A percentile compares a stretch with the other conserved stretches of the same genome.
These are phyloP conservation scores for Solanum arcanum DNA, from an alignment of 257 asterid species.

Conservation along the genomic window DNA sequence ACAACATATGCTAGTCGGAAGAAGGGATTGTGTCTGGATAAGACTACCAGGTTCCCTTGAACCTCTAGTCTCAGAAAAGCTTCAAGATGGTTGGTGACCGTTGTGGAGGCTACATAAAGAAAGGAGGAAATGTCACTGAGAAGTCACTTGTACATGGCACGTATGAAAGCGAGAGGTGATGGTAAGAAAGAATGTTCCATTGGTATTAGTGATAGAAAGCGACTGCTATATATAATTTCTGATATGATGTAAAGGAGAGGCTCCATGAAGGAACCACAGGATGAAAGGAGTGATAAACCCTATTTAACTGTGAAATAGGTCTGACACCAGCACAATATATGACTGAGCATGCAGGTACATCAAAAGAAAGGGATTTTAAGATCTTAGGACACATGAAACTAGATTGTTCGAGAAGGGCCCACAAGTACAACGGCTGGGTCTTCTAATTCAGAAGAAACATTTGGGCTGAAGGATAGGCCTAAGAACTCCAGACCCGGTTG, in stretches of 20 bases:
- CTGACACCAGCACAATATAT: background rate
- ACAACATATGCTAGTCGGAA: background rate
- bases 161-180: background rate
- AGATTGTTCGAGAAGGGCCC: background rate
- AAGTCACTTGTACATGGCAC: background rate
- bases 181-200: background rate
- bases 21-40: background rate
- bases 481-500: background rate
- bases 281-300: background rate
- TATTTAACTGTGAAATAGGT: background rate
- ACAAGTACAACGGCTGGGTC: background rate
- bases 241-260: background rate
- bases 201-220: background rate
- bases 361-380: background rate
- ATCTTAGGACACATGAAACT: background rate
- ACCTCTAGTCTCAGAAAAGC: background rate
- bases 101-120: background rate
- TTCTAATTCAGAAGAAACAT: background rate
- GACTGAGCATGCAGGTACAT: background rate
- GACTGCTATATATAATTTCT: background rate
- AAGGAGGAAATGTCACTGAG: background rate
- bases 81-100: background rate
- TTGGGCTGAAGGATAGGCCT: background rate
- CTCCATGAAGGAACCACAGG: background rate
- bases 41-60: background rate